A percentile compares a stretch with the other conserved stretches of the same genome.
phyloP scores from a whole-genome alignment of 805 yeast species.

The Vanderwaltozyma yarrowii region DNA sequence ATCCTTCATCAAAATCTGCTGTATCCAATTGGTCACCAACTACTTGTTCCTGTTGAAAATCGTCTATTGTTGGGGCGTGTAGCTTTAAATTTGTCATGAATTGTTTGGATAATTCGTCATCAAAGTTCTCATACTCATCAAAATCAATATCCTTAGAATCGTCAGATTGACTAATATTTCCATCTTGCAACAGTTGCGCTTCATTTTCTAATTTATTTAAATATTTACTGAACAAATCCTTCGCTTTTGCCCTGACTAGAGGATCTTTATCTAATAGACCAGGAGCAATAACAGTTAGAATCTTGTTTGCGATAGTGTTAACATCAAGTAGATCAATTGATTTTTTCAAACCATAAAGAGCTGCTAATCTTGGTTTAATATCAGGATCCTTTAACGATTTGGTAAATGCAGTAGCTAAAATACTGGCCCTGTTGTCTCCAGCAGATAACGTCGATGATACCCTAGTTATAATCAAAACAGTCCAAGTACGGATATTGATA shows the following conservation, averaged over 20 bases:
- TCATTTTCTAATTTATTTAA: conserved; percentile 43
- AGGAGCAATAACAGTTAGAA: conserved; percentile 77
- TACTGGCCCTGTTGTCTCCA: conserved; percentile 43
- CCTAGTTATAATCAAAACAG: conserved; percentile 19
- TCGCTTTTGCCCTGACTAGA: conserved; percentile 65
- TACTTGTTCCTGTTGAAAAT: background rate
- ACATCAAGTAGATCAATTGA: conserved; percentile 59
- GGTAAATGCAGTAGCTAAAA: conserved; percentile 77
- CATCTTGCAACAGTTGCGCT: conserved; percentile 23
- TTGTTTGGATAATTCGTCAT: conserved; percentile 10
- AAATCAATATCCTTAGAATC: conserved; percentile 14
- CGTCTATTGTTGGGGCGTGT: background rate
- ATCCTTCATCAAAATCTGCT: conserved; percentile 10
- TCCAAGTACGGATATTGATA: conserved; percentile 24
- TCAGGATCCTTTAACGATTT: conserved; percentile 75
- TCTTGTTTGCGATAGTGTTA: conserved; percentile 66
- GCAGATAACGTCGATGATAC: conserved; percentile 23
- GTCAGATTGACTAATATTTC: conserved; percentile 4
- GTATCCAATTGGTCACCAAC: background rate
- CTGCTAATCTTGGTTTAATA: conserved; percentile 63
- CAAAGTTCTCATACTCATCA: conserved; percentile 11
- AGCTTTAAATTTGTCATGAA: conserved; percentile 15
- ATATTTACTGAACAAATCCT: conserved; percentile 52
- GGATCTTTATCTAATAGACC: conserved; percentile 66
- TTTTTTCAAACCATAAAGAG: conserved; percentile 61